Evolutionary conservation across 306 rosid genomes (phyloP), one percentile per base, ranked within the genome.

Genomic region (Begonia peltatifolia): DNA sequence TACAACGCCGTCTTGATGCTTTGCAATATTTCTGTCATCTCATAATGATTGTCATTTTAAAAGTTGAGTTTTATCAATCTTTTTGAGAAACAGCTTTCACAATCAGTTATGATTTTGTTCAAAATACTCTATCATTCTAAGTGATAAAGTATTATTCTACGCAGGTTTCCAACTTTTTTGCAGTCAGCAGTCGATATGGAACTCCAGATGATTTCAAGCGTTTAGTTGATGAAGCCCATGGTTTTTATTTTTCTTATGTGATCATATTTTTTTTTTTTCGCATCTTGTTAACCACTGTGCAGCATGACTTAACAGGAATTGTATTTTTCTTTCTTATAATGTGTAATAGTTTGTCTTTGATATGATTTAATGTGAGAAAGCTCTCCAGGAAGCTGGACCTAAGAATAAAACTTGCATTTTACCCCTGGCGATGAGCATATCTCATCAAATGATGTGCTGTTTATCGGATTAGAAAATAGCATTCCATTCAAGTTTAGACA

Each of bases 171-270:
- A 90, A 90, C 64, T 76, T 76, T 35, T 85, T 41, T 76, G 97
- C 97, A 50, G 81, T 74, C 62, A 90, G 97, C 71, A 85, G 97
- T 69, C 83, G 94, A 67, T 90, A 68, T 73, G 97, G 97, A 50
- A 82, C 94, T 59, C 97, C 97, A 49, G 94, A 90, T 47, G 95
- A 90, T 61, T 90, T 90, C 77, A 90, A 90, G 87, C 87, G 76
- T 59, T 70, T 90, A 73, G 94, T 90, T 73, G 97, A 90, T 70
- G 97, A 82, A 70, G 94, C 97, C 56, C 97, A 90, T 63, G 97
- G 97, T 87, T 60, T 46, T 76, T 51, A 60, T 52, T 72, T 63
- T 57, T 67, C 59, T 42, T 60, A 20, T 60, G 13, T 44, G 52
- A 49, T 49, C 22, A 15, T 70, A n/a, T n/a, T n/a, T 41, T 51